Evolutionary conservation across 2,329 filamentous ascomycete species (phyloP).

Genomic region (Aspergillus eucalypticola): DNA sequence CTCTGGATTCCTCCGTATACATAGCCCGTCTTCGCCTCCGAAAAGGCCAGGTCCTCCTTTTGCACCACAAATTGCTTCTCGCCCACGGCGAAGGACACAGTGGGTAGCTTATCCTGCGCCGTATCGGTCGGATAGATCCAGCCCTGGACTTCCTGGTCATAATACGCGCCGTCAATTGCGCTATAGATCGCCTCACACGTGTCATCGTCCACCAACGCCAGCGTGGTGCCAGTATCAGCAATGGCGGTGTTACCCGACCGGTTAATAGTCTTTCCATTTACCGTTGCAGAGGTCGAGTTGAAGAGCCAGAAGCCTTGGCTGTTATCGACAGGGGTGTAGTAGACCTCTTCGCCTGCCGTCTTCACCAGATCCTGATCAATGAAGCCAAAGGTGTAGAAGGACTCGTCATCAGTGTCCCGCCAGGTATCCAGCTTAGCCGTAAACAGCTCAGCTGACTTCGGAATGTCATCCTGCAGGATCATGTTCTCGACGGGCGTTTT

Average conservation of each 20-base stretch:
- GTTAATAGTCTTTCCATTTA: slow-evolving; percentile 58
- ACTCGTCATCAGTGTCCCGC: slow-evolving; percentile 54
- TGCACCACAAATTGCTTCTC: slow-evolving; percentile 61
- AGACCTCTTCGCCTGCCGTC: slow-evolving; percentile 55
- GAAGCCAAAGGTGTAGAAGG: slow-evolving; percentile 73
- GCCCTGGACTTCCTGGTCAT: slow-evolving; percentile 60
- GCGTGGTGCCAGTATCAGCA: slow-evolving; percentile 70
- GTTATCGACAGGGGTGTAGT: slow-evolving; percentile 64
- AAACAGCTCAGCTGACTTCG: slow-evolving; percentile 58
- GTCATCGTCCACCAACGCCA: slow-evolving; percentile 64
- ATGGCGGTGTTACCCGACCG: slow-evolving; percentile 64
- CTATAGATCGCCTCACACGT: slow-evolving; percentile 64
- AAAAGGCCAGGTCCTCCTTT: slow-evolving; percentile 64
- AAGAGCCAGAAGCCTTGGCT: slow-evolving; percentile 70
- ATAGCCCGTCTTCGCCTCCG: slow-evolving; percentile 55
- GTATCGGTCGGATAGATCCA: slow-evolving; percentile 62
- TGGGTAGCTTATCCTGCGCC: slow-evolving; percentile 56
- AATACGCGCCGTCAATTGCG: slow-evolving; percentile 62
- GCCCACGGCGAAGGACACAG: slow-evolving; percentile 64
- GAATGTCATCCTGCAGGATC: slow-evolving; percentile 60
- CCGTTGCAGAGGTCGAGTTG: slow-evolving; percentile 55
- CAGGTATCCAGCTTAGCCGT: slow-evolving; percentile 63
- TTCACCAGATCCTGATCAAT: slow-evolving; percentile 65
- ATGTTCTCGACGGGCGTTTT: slow-evolving; percentile 69
- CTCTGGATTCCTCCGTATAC: slow-evolving; percentile 68